Evolutionary conservation across 73 alveolate species (phyloP).

Genomic region (Uronychia binucleata): DNA sequence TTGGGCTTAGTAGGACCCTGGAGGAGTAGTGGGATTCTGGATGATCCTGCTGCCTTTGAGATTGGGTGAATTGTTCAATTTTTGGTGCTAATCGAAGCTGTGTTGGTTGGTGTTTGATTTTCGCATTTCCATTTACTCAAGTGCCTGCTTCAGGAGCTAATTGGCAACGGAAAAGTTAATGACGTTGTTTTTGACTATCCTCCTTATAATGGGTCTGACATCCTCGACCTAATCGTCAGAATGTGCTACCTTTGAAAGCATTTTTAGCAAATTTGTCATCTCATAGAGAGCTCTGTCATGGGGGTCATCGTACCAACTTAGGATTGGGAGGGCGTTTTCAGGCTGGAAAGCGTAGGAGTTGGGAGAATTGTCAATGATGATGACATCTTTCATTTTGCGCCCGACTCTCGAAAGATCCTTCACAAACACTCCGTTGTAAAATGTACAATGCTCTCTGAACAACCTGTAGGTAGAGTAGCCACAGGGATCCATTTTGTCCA

Average conservation of each 20-base stretch:
- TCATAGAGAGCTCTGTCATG: slow-evolving; percentile 42
- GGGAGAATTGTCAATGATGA: slow-evolving; percentile 78
- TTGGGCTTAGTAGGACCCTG: no score
- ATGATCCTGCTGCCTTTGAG: no score
- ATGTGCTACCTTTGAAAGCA: slow-evolving; percentile 19
- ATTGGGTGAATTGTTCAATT: no score
- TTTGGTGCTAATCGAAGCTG: no score
- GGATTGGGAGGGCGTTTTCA: slow-evolving; percentile 71
- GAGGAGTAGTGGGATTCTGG: no score
- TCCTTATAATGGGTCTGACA: no score
- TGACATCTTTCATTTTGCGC: slow-evolving; percentile 84
- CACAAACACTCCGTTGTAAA: slow-evolving; percentile 68
- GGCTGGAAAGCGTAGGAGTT: slow-evolving; percentile 75
- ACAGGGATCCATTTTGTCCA: slow-evolving; percentile 78
- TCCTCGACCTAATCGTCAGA: slow-evolving; percentile 47
- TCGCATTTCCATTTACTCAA: no score
- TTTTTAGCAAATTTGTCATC: slow-evolving; percentile 41
- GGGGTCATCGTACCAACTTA: slow-evolving; percentile 56
- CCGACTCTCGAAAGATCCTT: slow-evolving; percentile 73
- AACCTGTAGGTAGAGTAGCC: slow-evolving; percentile 63
- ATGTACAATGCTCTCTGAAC: slow-evolving; percentile 85
- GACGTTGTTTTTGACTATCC: no score
- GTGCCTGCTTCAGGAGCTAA: no score
- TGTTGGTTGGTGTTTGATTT: no score
- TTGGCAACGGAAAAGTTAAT: no score